Evolutionary conservation across 73 alveolate genomes (phyloP).

Genomic region (Tetrahymena borealis): DNA sequence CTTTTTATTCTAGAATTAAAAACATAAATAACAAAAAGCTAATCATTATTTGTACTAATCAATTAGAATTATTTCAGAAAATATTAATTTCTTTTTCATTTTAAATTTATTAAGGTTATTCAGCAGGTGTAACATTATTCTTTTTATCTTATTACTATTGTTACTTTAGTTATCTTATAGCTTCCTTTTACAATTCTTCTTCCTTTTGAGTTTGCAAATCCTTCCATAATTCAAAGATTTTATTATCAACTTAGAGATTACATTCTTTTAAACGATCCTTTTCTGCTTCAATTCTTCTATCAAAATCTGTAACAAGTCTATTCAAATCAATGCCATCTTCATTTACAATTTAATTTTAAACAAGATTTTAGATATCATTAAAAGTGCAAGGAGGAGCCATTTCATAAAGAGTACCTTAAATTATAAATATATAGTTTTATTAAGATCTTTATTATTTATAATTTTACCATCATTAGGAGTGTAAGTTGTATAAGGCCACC

Average conservation of each 20-base stretch:
- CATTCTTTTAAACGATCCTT: not conserved
- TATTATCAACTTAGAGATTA: not conserved
- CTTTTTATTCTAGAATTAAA: no score
- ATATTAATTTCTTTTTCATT: not conserved
- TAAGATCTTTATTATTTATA: not conserved
- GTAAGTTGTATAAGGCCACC: conserved; percentile 13
- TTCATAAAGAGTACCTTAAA: conserved; percentile 15
- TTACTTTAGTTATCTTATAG: not conserved
- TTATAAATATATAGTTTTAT: not conserved
- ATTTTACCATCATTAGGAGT: conserved; percentile 26
- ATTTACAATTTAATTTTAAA: not conserved
- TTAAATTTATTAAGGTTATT: no score
- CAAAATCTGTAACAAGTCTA: not conserved
- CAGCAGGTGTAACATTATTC: not conserved
- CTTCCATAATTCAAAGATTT: not conserved
- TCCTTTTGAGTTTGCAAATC: not conserved
- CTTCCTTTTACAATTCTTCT: not conserved
- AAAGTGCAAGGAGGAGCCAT: conserved; percentile 33
- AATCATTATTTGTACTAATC: not conserved
- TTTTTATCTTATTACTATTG: not conserved
- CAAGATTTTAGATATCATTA: conserved; percentile 8
- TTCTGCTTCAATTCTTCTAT: not conserved
- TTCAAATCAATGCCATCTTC: not conserved
- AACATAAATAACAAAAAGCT: not conserved
- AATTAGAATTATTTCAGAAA: not conserved